phyloP scores from a whole-genome alignment of 352 stramenopile species.

The Phytophthora fragariae region DNA sequence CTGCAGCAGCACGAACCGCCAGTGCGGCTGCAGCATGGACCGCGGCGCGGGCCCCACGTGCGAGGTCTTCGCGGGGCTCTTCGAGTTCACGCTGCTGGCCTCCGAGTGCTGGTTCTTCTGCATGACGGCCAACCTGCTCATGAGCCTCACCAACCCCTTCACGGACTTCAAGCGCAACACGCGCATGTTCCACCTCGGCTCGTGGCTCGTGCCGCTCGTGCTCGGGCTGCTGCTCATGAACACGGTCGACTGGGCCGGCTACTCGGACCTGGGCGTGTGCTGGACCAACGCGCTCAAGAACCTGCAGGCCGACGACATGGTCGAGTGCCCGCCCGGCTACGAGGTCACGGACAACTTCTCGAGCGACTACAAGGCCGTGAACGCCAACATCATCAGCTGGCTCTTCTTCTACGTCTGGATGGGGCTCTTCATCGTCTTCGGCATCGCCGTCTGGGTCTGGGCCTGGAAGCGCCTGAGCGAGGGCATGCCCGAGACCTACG shows the following conservation, averaged over 20 bases:
- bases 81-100: constrained; percentile 87
- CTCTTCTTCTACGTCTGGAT: constrained; percentile 91
- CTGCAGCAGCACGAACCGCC: constrained; percentile 68
- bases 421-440: constrained; percentile 80
- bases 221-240: constrained; percentile 78
- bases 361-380: constrained; percentile 73
- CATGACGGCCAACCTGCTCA: constrained; percentile 89
- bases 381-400: constrained; percentile 90
- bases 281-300: constrained; percentile 88
- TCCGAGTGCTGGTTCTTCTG: constrained; percentile 92
- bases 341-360: constrained; percentile 75
- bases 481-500: constrained; percentile 90
- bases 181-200: constrained; percentile 86
- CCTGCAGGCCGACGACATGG: constrained; percentile 46
- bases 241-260: constrained; percentile 78
- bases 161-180: constrained; percentile 92
- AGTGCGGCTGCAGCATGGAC: constrained; percentile 78
- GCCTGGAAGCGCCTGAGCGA: constrained; percentile 88
- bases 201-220: constrained; percentile 71
- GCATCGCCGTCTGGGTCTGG: constrained; percentile 87
- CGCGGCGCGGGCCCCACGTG: constrained; percentile 60
- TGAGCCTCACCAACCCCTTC: constrained; percentile 92
- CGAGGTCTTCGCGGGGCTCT: constrained; percentile 79
- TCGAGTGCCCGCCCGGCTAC: constrained; percentile 32
- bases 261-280: constrained; percentile 88